Evolutionary conservation across 371 early-diverging fungal species (phyloP), one percentile per base, ranked within the genome.

Genomic region (Funneliformis caledonium): DNA sequence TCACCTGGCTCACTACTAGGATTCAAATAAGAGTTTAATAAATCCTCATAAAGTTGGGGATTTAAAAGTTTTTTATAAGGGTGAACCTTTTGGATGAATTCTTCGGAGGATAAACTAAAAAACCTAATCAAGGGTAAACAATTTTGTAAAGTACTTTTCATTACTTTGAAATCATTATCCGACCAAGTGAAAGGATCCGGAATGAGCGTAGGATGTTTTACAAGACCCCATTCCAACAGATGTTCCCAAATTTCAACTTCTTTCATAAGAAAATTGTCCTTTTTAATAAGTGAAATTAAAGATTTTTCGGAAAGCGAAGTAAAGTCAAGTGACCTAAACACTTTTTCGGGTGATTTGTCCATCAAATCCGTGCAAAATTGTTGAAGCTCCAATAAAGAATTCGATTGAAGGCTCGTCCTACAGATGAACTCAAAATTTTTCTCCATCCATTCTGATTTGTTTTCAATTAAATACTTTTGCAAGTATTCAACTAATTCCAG

Each of bases 171-270:
- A 43, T 77, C 65, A 19, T 59, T 22, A 43, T 42, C 14, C 1
- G 65, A 45, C 77, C 77, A 77, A 22, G 31, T 33, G 11, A 12
- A 9, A 65, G 33, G 65, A 65, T 65, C 12, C 14, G 9, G 9
- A 8, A 37, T 37, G 37, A 65, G 33, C 12, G n/a, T 31, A 65
- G 14, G 22, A 22, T 65, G 65, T 37, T 37, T 37, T 11, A 12
- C 31, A 6, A 65, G 48, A 12, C 65, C 78, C 78, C 78, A 78
- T 78, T 67, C 50, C 6, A 78, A 50, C 8, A 68, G 1, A 47
- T 12, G 50, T n/a, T 65, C 37, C 78, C 78, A 78, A 42, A 78
- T 68, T 10, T 50, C 62, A 33, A 48, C 33, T 67, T 78, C 78
- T 42, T 78, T 33, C 67, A 67, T 68, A 12, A 14, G 2, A 6